Evolutionary conservation across 768 basidiomycete genomes (phyloP), one percentile per base, ranked within the genome.

Genomic region (Clavaria fumosa): DNA sequence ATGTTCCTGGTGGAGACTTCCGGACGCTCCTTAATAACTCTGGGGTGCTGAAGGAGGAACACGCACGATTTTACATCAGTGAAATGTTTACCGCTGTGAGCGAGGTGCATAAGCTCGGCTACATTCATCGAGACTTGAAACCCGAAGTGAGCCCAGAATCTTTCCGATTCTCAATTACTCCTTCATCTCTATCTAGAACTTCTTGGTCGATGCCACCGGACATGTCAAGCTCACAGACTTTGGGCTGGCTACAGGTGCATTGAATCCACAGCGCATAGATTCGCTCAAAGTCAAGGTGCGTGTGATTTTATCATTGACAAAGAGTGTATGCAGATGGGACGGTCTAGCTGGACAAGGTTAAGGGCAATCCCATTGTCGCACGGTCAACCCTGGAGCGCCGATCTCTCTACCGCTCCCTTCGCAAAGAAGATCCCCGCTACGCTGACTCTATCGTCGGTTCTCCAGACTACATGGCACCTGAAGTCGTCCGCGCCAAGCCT

Each of bases 141-240:
- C 93, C 93, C 2, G 93, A 97, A 73, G 90, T 90, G 41, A 35
- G 67, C 52, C 1, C 3, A n/a, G 15, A 4, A 15, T 27, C n/a
- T 31, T 17, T 20, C 19, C 10, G 19, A 22, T 23, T 23, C 36
- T 4, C 10, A 22, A 4, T 33, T 34, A 17, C 24, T 36, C 18
- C 20, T 24, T 31, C 9, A 36, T 4, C 15, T 28, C 10, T 14
- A 15, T 28, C 19, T 23, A 91, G 91, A 99, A 97, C 57, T 99
- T 99, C 65, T 66, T 99, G 38, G 84, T 99, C 26, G 95, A 97
- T 52, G 71, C 83, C 7, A 78, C 81, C 5, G 95, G 95, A 2
- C 95, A 99, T 51, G 93, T 99, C 54, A 99, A 97, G 55, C 62
- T 95, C 28, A 91, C 95, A 4, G 95, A 99, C 57, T 99, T 99